Evolutionary conservation across 2,329 filamentous ascomycete species (phyloP).

Genomic region (Claviceps maximensis): DNA sequence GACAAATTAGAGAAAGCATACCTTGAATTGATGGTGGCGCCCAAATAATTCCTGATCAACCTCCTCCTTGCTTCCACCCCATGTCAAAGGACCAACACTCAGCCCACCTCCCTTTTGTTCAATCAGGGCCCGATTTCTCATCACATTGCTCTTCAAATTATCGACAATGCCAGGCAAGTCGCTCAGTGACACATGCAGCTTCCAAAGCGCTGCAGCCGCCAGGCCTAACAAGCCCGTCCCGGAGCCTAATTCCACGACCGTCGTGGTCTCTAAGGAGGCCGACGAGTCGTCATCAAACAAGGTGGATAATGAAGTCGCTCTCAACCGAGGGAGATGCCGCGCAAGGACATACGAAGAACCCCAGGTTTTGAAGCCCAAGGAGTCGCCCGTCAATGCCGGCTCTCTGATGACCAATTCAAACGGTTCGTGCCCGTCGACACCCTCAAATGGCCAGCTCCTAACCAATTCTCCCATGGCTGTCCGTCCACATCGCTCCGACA

Average conservation of each 20-base stretch:
- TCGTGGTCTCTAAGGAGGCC: constrained; percentile 15
- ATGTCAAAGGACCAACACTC: constrained; percentile 57
- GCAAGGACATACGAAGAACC: constrained; percentile 79
- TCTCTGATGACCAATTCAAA: constrained; percentile 67
- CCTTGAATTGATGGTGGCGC: constrained; percentile 37
- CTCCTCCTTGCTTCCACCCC: constrained; percentile 43
- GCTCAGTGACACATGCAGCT: constrained; percentile 56
- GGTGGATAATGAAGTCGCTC: constrained; percentile 29
- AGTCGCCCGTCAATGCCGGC: constrained; percentile 76
- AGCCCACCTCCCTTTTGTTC: constrained; percentile 40
- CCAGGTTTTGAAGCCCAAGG: constrained; percentile 91
- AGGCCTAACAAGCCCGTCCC: constrained; percentile 87
- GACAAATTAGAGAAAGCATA: constrained; percentile 10
- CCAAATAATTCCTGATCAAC: constrained; percentile 32
- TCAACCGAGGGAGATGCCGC: constrained; percentile 46
- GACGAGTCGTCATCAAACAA: constrained; percentile 27
- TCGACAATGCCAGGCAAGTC: constrained; percentile 74
- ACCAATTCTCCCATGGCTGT: constrained; percentile 44
- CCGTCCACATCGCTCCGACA: constrained; percentile 78
- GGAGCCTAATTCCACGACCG: constrained; percentile 67
- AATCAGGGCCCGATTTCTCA: constrained; percentile 47
- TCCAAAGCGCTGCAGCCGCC: constrained; percentile 63
- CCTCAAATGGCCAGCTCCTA: constrained; percentile 38
- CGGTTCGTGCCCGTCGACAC: constrained; percentile 17
- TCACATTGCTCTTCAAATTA: constrained; percentile 65